Evolutionary conservation across 345 rosid species (phyloP), one percentile per base, ranked within the genome.

Genomic region (Rhizophora mangle): DNA sequence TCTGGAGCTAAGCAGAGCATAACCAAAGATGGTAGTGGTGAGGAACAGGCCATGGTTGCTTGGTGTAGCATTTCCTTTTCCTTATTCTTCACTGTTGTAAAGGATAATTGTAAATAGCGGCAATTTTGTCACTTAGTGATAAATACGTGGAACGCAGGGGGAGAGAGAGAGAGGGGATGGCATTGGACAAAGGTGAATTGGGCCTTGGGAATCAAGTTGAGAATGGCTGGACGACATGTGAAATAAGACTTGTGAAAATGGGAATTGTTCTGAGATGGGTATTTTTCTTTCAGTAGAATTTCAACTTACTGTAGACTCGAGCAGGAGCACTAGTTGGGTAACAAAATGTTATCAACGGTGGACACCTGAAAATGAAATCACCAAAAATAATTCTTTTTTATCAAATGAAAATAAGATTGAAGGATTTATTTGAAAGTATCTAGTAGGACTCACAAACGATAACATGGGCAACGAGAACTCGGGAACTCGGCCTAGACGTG

Each of bases 111-210:
- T 37, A 37, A 10, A 37, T 37, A 37, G 9, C 13, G 13, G 46
- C 46, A 37, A 37, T 37, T 37, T 37, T 37, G 46, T 37, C 13
- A 10, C 46, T 37, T 9, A 9, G 43, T 11, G 43, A 37, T 37
- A 5, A 8, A 3, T n/a, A 10, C 47, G 49, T 19, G 30, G 24
- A 21, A 57, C 59, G 61, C 55, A 66, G 51, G 62, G 63, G 47
- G 65, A 56, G 18, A 68, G 63, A 26, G 65, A 22, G 73, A 21
- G 53, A 49, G 22, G 9, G 37, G 31, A 19, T 24, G 70, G 64
- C 82, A 78, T 76, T 82, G 81, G 79, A 79, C 64, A 71, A 79
- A 79, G 74, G 74, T 78, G 77, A 75, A 70, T 63, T 27, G 36
- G 26, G 62, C 43, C 81, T 72, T 79, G 81, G 64, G 85, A 71